Percentiles rank a stretch among this genome's conserved stretches.
Conservation (phyloP, 768 basidiomycete genomes). For the Trametes gibbosa region DNA sequence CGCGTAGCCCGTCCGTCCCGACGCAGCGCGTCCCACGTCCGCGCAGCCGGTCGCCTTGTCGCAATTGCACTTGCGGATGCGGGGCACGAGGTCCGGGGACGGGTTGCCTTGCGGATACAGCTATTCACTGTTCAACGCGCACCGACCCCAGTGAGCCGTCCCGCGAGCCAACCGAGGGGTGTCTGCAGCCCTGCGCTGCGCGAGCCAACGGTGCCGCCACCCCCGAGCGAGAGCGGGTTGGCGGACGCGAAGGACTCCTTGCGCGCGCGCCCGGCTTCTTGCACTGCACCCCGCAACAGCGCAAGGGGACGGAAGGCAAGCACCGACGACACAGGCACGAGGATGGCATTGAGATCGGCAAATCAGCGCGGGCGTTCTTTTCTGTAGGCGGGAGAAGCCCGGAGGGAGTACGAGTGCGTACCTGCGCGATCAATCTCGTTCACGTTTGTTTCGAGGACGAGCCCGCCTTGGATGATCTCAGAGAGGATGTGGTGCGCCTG, state of each 20-base stretch:
- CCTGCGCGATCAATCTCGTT: constrained; percentile 77
- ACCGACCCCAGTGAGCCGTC: constrained; percentile 65
- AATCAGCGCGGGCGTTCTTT: neutral
- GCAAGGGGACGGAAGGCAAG: neutral
- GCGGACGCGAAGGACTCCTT: constrained; percentile 79
- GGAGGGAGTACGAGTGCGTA: constrained; percentile 38
- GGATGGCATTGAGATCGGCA: no score
- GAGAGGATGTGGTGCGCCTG: constrained; percentile 92
- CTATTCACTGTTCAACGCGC: constrained; percentile 20
- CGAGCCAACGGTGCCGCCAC: constrained; percentile 46
- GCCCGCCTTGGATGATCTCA: constrained; percentile 96
- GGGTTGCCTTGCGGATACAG: no score
- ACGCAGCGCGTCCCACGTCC: neutral
- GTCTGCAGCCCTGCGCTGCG: constrained; percentile 61
- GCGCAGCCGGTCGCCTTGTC: constrained; percentile 26
- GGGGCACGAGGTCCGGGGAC: neutral
- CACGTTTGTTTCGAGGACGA: constrained; percentile 93
- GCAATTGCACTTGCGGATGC: no score
- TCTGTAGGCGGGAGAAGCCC: neutral
- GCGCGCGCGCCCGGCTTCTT: constrained; percentile 64
- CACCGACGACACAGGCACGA: no score
- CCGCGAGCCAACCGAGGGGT: constrained; percentile 78
- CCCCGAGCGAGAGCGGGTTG: constrained; percentile 77
- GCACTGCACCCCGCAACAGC: constrained; percentile 44
- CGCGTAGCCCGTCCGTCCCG: neutral